Evolutionary conservation across 192 early-diverging fungal species (phyloP).

Genomic region (Rhizophagus prolifer): DNA sequence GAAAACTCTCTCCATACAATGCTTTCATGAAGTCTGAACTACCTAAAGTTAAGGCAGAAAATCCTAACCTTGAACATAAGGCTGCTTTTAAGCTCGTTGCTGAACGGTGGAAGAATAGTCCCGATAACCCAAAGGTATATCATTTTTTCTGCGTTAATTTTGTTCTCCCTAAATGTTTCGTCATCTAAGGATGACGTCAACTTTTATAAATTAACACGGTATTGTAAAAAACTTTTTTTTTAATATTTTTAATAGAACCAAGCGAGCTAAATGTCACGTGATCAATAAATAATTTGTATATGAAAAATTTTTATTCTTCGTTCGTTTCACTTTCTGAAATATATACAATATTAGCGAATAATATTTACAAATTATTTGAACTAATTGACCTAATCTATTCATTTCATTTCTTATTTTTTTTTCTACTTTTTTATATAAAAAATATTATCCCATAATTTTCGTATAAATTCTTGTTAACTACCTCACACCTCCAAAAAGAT

Average conservation of each 20-base stretch:
- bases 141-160: background rate
- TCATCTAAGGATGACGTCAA: background rate
- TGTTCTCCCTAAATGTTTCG: background rate
- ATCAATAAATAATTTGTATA: background rate
- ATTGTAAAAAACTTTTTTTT: background rate
- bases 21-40: conserved; percentile 72
- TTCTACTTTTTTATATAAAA: no score
- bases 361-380: no score
- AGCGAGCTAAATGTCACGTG: conserved; percentile 6
- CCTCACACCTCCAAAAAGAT: no score
- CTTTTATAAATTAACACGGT: background rate
- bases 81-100: conserved; percentile 69
- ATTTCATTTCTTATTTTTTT: no score
- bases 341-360: no score
- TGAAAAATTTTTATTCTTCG: no score
- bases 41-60: conserved; percentile 61
- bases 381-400: no score
- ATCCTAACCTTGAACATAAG: conserved; percentile 62
- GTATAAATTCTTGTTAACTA: no score
- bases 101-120: conserved; percentile 54
- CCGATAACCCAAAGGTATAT: conserved; percentile 63
- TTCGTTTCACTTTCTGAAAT: no score
- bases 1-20: conserved; percentile 66
- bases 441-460: no score
- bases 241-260: background rate